Evolutionary conservation across 2,329 filamentous ascomycete genomes (phyloP).

Genomic region (Colletotrichum lentis): DNA sequence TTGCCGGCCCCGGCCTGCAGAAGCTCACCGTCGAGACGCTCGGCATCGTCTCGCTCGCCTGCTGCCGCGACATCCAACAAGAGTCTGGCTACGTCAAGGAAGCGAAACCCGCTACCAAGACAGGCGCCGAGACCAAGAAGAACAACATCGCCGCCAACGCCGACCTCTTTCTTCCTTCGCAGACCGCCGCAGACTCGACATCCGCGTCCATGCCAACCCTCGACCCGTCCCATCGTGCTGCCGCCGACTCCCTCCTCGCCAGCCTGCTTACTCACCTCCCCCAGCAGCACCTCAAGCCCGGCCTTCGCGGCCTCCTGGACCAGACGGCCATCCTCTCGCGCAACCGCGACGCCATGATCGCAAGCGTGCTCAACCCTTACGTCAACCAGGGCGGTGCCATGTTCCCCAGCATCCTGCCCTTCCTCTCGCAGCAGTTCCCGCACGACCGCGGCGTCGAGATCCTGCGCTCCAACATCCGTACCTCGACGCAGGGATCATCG

Average conservation of each 20-base stretch:
- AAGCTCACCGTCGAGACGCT: slow-evolving; percentile 73
- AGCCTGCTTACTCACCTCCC: slow-evolving; percentile 69
- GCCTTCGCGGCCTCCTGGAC: slow-evolving; percentile 78
- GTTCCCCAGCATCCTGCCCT: slow-evolving; percentile 79
- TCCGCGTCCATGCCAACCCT: slow-evolving; percentile 51
- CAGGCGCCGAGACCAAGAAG: slow-evolving; percentile 47
- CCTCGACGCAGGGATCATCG: slow-evolving; percentile 40
- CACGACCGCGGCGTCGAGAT: slow-evolving; percentile 74
- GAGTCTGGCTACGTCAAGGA: slow-evolving; percentile 59
- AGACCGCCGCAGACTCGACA: slow-evolving; percentile 47
- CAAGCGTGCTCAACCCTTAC: slow-evolving; percentile 83
- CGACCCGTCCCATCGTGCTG: slow-evolving; percentile 57
- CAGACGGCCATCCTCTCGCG: slow-evolving; percentile 78
- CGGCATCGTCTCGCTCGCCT: slow-evolving; percentile 67
- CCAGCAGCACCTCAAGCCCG: slow-evolving; percentile 72
- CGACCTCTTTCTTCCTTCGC: slow-evolving; percentile 71
- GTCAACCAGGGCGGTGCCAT: slow-evolving; percentile 68
- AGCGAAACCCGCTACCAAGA: slow-evolving; percentile 44
- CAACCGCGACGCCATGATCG: slow-evolving; percentile 76
- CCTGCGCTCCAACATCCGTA: slow-evolving; percentile 67
- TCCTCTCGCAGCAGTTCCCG: slow-evolving; percentile 73
- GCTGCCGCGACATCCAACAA: slow-evolving; percentile 77
- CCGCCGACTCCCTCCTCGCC: slow-evolving; percentile 70
- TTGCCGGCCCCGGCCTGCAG: slow-evolving; percentile 71
- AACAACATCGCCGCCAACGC: slow-evolving; percentile 66